Percentiles rank a stretch among this genome's conserved stretches.
phyloP scores from a whole-genome alignment of 805 yeast species.

The Pichia phayaonensis region DNA sequence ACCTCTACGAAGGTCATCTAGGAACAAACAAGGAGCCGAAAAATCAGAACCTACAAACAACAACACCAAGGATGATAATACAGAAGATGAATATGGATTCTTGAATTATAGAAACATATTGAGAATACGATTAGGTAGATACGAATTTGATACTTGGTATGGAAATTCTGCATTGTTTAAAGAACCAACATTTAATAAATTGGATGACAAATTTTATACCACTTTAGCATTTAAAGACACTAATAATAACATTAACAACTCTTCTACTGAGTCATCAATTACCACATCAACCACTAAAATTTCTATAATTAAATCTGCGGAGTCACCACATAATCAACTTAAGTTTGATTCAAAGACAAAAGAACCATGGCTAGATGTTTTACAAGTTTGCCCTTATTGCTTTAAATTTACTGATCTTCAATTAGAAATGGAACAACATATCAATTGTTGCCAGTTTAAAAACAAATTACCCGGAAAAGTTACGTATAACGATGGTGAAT shows the following conservation, averaged over 20 bases:
- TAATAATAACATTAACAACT: conserved; percentile 61
- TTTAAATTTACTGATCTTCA: conserved; percentile 64
- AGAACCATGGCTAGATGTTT: conserved; percentile 47
- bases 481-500: conserved; percentile 52
- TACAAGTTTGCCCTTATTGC: conserved; percentile 74
- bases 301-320: background rate
- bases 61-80: conserved; percentile 12
- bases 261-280: background rate
- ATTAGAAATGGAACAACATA: conserved; percentile 44
- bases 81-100: conserved; percentile 51
- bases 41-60: background rate
- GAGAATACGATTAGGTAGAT: conserved; percentile 59
- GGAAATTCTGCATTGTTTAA: conserved; percentile 73
- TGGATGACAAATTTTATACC: conserved; percentile 26
- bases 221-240: conserved; percentile 3
- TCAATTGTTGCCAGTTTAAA: conserved; percentile 34
- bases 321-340: conserved; percentile 16
- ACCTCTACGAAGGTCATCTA: conserved; percentile 1
- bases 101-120: conserved; percentile 55
- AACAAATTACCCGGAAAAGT: conserved; percentile 52
- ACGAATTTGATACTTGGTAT: conserved; percentile 76
- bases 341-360: conserved; percentile 2
- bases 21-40: background rate
- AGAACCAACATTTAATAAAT: conserved; percentile 16
- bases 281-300: background rate